Evolutionary conservation across 345 rosid genomes (phyloP).

Genomic region (Iberis pinnata): DNA sequence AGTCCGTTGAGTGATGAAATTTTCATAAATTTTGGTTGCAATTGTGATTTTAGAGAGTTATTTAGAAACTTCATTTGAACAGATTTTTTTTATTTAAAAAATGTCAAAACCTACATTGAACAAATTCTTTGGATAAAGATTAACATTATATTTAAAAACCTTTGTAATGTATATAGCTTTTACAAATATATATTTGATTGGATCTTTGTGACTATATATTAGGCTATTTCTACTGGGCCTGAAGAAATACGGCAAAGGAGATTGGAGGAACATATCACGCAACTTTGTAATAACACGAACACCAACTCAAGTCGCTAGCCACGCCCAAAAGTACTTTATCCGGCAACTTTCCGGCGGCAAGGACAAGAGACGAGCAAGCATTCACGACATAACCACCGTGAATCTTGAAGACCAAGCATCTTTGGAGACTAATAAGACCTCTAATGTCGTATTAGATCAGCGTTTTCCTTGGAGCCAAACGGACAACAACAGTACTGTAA

Average conservation of each 20-base stretch:
- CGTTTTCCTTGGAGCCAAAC: slow-evolving; percentile 27
- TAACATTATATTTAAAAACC: too few species aligned
- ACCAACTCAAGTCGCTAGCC: slow-evolving; percentile 98
- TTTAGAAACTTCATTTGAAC: too few species aligned
- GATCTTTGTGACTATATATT: slow-evolving; percentile 17
- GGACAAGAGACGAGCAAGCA: slow-evolving; percentile 94
- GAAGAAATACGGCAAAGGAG: slow-evolving; percentile 94
- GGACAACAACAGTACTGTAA: slow-evolving; percentile 10
- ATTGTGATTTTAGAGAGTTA: too few species aligned
- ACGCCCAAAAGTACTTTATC: slow-evolving; percentile 94
- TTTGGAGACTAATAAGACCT: slow-evolving; percentile 41
- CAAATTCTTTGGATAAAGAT: too few species aligned
- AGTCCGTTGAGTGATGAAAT: not conserved
- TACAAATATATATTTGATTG: not conserved
- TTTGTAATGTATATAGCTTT: not conserved
- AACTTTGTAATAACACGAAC: slow-evolving; percentile 81
- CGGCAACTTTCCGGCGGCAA: slow-evolving; percentile 86
- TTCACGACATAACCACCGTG: slow-evolving; percentile 91
- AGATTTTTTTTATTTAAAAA: too few species aligned
- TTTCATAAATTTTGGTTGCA: not conserved
- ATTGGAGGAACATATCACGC: slow-evolving; percentile 94
- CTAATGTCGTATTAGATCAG: slow-evolving; percentile 20
- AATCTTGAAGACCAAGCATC: slow-evolving; percentile 53
- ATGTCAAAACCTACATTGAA: too few species aligned
- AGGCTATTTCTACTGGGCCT: slow-evolving; percentile 90